phyloP scores from a whole-genome alignment of 2,329 filamentous ascomycete species.

The Dactylellina haptotyla region DNA sequence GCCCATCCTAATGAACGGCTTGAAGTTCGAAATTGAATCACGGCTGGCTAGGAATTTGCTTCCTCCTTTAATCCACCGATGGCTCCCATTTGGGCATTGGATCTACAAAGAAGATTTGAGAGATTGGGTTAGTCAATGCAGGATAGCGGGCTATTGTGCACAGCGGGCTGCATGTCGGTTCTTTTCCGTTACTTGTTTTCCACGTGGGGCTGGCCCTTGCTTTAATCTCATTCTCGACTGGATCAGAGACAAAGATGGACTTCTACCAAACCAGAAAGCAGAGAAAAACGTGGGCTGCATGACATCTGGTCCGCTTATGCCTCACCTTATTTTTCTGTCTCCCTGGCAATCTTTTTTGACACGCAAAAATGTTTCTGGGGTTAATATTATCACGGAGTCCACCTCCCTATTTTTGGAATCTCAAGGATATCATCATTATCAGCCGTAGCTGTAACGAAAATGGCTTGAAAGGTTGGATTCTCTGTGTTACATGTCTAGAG shows the following conservation, averaged over 20 bases:
- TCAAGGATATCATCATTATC: no score
- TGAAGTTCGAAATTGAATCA: not conserved
- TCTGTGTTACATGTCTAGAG: constrained; percentile 20
- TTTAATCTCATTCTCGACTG: not conserved
- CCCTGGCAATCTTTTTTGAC: constrained; percentile 5
- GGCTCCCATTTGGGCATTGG: constrained; percentile 10
- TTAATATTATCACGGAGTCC: not conserved
- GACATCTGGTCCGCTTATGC: not conserved
- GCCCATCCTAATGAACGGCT: not conserved
- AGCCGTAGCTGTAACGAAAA: no score
- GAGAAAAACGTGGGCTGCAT: constrained; percentile 8
- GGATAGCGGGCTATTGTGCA: not conserved
- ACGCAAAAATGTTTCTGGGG: constrained; percentile 17
- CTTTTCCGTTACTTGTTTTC: constrained; percentile 29
- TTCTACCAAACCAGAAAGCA: constrained; percentile 9
- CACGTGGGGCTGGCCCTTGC: constrained; percentile 46
- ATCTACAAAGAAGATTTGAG: constrained; percentile 6
- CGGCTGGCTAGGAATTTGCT: not conserved
- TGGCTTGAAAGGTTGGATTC: no score
- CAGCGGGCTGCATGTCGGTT: constrained; percentile 33
- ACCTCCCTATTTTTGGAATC: not conserved
- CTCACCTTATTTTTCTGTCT: constrained; percentile 21
- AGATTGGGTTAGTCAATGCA: constrained; percentile 5
- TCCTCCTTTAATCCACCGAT: not conserved
- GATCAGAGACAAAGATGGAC: constrained; percentile 1